phyloP scores from a whole-genome alignment of 495 filamentous ascomycete genomes.

The Poronia punctata region DNA sequence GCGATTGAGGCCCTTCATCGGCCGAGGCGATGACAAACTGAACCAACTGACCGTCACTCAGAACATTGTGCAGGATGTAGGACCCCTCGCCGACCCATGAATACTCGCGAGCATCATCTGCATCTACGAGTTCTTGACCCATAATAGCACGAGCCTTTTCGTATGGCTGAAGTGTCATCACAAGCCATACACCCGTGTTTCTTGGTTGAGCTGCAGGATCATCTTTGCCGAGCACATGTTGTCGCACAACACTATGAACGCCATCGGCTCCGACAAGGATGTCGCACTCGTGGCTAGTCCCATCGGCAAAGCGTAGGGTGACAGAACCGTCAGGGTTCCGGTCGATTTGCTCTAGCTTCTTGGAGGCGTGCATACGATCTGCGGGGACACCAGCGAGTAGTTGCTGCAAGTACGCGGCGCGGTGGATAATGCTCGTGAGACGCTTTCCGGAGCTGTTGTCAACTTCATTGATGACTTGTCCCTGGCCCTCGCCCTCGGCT shows the following conservation, averaged over 20 bases:
- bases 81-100: slow-evolving; percentile 6
- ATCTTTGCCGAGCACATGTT: slow-evolving; percentile 8
- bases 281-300: slow-evolving; percentile 28
- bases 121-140: slow-evolving; percentile 6
- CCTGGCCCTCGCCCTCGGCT: slow-evolving; percentile 1
- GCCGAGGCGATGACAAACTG: slow-evolving; percentile 10
- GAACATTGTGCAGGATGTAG: slow-evolving; percentile 11
- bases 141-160: slow-evolving; percentile 9
- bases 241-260: slow-evolving; percentile 33
- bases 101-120: slow-evolving; percentile 12
- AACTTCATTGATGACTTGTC: background rate
- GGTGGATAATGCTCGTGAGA: slow-evolving; percentile 13
- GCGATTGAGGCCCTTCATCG: slow-evolving; percentile 7
- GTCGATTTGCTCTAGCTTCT: slow-evolving; percentile 11
- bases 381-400: slow-evolving; percentile 3
- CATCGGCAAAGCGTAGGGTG: slow-evolving; percentile 26
- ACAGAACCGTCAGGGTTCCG: slow-evolving; percentile 7
- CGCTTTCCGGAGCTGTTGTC: background rate
- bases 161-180: slow-evolving; percentile 14
- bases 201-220: slow-evolving; percentile 7
- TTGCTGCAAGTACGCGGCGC: slow-evolving; percentile 7
- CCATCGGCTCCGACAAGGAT: slow-evolving; percentile 46
- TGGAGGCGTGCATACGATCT: slow-evolving; percentile 13
- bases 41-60: slow-evolving; percentile 10
- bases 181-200: slow-evolving; percentile 9